Conservation (phyloP, 805 yeast species). For the Yarrowia osloensis region DNA sequence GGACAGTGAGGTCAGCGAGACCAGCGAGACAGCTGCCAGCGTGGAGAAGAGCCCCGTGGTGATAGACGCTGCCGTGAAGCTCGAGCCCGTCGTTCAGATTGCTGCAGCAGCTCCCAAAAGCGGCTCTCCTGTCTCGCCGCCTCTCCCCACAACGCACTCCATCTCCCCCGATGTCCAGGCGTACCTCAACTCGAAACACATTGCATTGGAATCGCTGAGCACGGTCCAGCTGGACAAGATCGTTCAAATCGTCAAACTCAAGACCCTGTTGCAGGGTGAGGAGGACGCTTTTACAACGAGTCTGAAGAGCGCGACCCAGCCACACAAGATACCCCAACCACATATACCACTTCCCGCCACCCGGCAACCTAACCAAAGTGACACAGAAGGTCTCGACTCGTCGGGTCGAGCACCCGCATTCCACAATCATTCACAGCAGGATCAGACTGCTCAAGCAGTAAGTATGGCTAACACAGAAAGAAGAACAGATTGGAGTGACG, state of each 20-base stretch:
- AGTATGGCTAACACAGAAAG: constrained; percentile 27
- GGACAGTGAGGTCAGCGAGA: background rate
- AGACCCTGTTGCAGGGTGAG: constrained; percentile 6
- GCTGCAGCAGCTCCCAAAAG: background rate
- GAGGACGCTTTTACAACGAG: constrained; percentile 18
- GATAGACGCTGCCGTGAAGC: background rate
- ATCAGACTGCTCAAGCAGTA: constrained; percentile 4
- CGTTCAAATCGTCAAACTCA: constrained; percentile 9
- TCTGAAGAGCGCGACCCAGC: background rate
- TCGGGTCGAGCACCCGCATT: background rate
- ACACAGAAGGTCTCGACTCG: background rate
- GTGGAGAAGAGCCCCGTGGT: background rate
- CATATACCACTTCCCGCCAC: background rate
- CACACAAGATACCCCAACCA: constrained; percentile 9
- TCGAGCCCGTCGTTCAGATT: background rate
- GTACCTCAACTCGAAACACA: background rate
- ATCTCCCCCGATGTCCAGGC: background rate
- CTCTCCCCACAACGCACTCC: background rate
- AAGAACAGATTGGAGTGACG: background rate
- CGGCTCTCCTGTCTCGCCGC: background rate
- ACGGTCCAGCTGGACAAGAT: constrained; percentile 20
- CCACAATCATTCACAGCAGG: background rate
- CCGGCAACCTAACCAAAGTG: constrained; percentile 1
- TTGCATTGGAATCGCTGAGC: constrained; percentile 19
- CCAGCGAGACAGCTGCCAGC: background rate